Base-by-base conservation (phyloP, 495 filamentous ascomycete species). In the Penicillium egyptiacum region DNA sequence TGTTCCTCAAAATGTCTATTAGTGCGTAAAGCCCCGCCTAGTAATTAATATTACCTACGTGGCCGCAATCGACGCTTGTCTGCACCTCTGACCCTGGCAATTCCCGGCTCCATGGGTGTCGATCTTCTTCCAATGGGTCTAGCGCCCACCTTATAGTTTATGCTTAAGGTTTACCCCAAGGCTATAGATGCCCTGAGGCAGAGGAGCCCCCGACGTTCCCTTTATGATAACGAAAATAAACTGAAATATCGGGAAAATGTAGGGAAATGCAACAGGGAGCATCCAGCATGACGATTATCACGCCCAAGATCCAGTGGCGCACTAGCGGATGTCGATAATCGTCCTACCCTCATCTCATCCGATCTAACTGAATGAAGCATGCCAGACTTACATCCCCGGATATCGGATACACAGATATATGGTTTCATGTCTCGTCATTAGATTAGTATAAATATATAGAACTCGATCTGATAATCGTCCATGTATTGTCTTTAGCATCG, bases 381-480 rank as follows among this genome's bases (percentile, higher is more conserved):
- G 35, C 11, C 25, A 14, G 12, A 22, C 17, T 35, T 8, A 12
- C n/a, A 9, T 40, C 37, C 23, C 50, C 37, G 37, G 50, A 52
- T 41, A 28, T 30, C 50, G 31, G 50, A 51, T 51, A 17, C 37
- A 26, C 31, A 39, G 31, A 51, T 51, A 51, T 51, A 51, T 22
- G 30, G 26, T 48, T 48, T 48, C n/a, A 48, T 14, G 6, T 51
- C 20, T 22, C 12, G 19, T 26, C 33, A 22, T 39, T 4, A 40
- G 4, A 16, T 20, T 50, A 16, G 11, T 52, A 40, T 41, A 52
- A 26, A 49, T 20, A 50, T 59, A 59, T 50, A 59, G 30, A 43
- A 45, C 50, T 35, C 44, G 39, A 55, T 52, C 46, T 9, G 23
- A 30, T 52, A 41, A 19, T 19, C 12, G 16, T 35, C 43, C 46